Evolutionary conservation across 805 yeast species (phyloP), one percentile per base, ranked within the genome.

Genomic region (Alloascoidea hylecoeti): DNA sequence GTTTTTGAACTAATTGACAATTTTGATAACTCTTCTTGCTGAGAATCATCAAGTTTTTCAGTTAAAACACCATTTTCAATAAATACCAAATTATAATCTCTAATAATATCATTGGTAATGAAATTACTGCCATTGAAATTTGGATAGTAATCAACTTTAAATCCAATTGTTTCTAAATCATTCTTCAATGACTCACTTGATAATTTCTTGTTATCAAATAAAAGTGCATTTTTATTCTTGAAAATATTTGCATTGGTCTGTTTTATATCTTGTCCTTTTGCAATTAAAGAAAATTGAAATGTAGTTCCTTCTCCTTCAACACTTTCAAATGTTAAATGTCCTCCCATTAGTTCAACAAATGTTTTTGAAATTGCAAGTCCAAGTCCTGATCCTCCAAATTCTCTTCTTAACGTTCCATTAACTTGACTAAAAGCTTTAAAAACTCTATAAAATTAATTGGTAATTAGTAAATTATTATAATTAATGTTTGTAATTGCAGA

Each of bases 181-280:
- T 69, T 35, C 65, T 60, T 39, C 70, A 76, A 4, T 55, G 60
- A 34, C 59, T 60, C 16, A 68, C 61, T 49, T 78, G 84, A 17
- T 70, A 72, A 2, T 79, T 76, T 13, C 81, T 70, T 38, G 84
- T 74, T 46, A 84, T 75, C 40, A 84, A 56, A 4, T 83, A 75
- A 39, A 75, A 68, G 50, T 83, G 89, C 19, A 68, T 64, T 47
- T 72, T 66, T 61, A 83, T 84, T 4, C 92, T 89, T 36, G 75
- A 64, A 39, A 85, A 58, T 41, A 70, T 72, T 46, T 83, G 88
- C 34, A 79, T 64, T 44, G 79, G 75, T 46, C 81, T 66, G 32
- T 45, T 44, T 34, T 47, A 47, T 2, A 41, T 40, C 34, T 46
- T 38, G 17, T 49, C 41, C 12, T 41, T 38, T 18, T 49, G 35